A percentile compares a stretch with the other conserved stretches of the same genome.
phyloP scores from a whole-genome alignment of 768 basidiomycete species.

The Sistotremastrum suecicum region DNA sequence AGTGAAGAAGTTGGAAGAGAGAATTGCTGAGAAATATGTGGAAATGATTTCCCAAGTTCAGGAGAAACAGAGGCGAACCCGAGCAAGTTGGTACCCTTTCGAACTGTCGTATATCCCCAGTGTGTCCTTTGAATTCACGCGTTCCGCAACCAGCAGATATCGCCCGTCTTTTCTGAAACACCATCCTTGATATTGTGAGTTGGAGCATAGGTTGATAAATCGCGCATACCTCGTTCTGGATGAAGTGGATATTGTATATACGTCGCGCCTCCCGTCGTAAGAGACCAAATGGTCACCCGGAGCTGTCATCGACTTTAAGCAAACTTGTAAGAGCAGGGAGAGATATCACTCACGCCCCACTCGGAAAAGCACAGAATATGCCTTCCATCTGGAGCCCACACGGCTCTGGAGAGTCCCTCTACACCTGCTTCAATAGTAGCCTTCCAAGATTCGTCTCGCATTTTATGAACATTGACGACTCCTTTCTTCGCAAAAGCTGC shows the following conservation, averaged over 20 bases:
- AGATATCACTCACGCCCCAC: conserved; percentile 61
- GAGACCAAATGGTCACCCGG: conserved; percentile 75
- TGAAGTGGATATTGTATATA: conserved; percentile 81
- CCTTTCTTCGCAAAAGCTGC: conserved; percentile 64
- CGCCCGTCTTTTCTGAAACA: conserved; percentile 68
- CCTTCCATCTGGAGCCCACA: conserved; percentile 83
- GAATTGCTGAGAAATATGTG: conserved; percentile 47
- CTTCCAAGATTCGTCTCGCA: conserved; percentile 67
- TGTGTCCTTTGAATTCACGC: conserved; percentile 82
- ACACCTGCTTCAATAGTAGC: conserved; percentile 68
- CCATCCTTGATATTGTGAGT: conserved; percentile 35
- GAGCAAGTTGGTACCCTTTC: conserved; percentile 55
- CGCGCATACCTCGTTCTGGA: conserved; percentile 51
- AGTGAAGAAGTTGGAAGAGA: conserved; percentile 62
- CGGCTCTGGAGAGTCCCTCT: conserved; percentile 75
- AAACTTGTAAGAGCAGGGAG: neutral
- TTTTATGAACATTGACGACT: conserved; percentile 61
- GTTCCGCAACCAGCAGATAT: conserved; percentile 77
- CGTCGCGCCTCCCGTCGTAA: conserved; percentile 57
- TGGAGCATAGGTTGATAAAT: neutral
- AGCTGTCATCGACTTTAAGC: conserved; percentile 31
- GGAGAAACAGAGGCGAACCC: conserved; percentile 30
- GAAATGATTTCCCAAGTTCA: neutral
- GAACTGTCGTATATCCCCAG: conserved; percentile 70
- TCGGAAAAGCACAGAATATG: conserved; percentile 82